A percentile compares a stretch with the other conserved stretches of the same genome.
These are phyloP conservation scores for Boletus barrowsii DNA, from an alignment of 768 basidiomycete species.

Conservation along the genomic window DNA sequence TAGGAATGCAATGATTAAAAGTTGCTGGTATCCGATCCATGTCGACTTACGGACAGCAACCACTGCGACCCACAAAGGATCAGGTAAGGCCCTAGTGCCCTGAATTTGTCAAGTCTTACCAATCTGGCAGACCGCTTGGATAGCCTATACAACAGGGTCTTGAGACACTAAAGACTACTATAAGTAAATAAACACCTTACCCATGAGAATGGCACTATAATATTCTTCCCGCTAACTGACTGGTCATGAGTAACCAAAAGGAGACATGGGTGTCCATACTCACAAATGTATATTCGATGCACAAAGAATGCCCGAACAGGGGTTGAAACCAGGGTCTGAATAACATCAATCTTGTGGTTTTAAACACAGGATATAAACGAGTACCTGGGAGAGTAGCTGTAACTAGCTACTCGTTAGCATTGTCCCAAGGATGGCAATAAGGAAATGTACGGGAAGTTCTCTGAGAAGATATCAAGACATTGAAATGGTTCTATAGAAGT, in stretches of 20 bases:
- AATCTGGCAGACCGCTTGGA: not conserved
- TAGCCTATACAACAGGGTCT: not conserved
- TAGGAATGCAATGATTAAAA: no score
- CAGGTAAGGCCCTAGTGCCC: no score
- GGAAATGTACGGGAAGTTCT: conserved; percentile 1
- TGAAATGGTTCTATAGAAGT: not conserved
- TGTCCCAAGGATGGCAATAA: not conserved
- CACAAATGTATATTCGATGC: conserved; percentile 1
- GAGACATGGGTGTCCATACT: not conserved
- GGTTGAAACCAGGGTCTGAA: not conserved
- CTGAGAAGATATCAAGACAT: not conserved
- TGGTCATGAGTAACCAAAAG: not conserved
- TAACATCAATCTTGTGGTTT: not conserved
- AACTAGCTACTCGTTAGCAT: not conserved
- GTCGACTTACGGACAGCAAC: no score
- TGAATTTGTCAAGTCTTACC: not conserved
- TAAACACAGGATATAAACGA: not conserved
- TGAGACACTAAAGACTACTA: not conserved
- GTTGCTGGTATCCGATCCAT: no score
- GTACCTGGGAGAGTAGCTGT: not conserved
- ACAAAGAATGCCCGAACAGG: not conserved
- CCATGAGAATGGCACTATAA: not conserved
- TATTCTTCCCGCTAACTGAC: not conserved
- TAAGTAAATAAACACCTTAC: not conserved
- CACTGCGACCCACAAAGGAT: no score